phyloP scores from a whole-genome alignment of 2,329 filamentous ascomycete genomes.

The Diplodia sapinea region DNA sequence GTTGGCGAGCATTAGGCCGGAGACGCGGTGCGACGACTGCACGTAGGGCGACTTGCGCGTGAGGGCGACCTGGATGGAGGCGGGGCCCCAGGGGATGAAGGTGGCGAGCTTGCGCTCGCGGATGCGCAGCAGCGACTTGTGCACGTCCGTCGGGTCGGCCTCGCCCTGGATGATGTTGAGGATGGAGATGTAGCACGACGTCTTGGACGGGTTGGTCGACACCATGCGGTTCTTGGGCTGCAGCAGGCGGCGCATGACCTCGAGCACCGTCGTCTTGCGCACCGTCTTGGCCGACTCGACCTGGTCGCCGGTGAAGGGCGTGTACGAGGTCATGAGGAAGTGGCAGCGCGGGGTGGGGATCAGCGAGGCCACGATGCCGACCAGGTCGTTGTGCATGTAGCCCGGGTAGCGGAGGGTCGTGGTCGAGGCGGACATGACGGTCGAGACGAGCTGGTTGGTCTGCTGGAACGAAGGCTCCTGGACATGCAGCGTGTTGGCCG shows the following conservation, averaged over 20 bases:
- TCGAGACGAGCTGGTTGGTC: slow-evolving; percentile 95
- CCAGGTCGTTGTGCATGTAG: slow-evolving; percentile 99
- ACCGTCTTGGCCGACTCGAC: slow-evolving; percentile 97
- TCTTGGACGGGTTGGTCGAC: slow-evolving; percentile 91
- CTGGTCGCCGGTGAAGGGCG: slow-evolving; percentile 94
- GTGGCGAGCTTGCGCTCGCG: slow-evolving; percentile 91
- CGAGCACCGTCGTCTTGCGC: slow-evolving; percentile 94
- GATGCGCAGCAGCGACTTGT: slow-evolving; percentile 96
- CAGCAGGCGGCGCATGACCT: slow-evolving; percentile 93
- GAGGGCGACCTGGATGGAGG: slow-evolving; percentile 94
- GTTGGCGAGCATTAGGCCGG: slow-evolving; percentile 95
- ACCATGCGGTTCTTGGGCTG: slow-evolving; percentile 99
- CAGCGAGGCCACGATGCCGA: slow-evolving; percentile 92
- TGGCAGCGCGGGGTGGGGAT: slow-evolving; percentile 97
- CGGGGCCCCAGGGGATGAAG: slow-evolving; percentile 98
- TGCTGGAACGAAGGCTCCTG: slow-evolving; percentile 96
- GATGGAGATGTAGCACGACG: slow-evolving; percentile 98
- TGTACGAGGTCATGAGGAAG: slow-evolving; percentile 98
- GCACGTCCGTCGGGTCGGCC: slow-evolving; percentile 93
- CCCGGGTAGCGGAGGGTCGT: slow-evolving; percentile 96
- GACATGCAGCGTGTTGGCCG: slow-evolving; percentile 90
- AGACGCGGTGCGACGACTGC: slow-evolving; percentile 90
- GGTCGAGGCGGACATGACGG: slow-evolving; percentile 98
- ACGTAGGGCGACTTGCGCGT: slow-evolving; percentile 97
- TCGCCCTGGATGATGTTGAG: slow-evolving; percentile 99